phyloP scores from a whole-genome alignment of 129 eudicot genomes.

The Centella asiatica region DNA sequence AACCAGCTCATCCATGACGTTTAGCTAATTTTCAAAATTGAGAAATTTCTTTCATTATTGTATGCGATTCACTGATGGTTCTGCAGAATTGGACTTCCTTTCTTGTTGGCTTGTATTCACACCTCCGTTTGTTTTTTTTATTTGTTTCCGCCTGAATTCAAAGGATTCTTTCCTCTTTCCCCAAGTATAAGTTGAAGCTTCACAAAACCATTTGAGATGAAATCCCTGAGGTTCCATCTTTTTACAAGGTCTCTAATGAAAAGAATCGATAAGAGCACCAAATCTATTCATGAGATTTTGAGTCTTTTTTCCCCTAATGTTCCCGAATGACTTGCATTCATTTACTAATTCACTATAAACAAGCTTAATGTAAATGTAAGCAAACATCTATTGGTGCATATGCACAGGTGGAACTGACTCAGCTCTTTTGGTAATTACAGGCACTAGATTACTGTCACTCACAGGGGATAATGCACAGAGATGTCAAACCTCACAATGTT shows the following conservation, averaged over 20 bases:
- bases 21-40: no score
- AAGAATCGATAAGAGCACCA: no score
- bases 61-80: no score
- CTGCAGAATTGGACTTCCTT: no score
- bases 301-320: no score
- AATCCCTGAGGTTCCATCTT: background rate
- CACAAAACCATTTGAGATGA: background rate
- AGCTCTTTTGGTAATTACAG: conserved; percentile 28
- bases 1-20: no score
- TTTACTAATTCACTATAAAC: background rate
- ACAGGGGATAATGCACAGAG: conserved; percentile 98
- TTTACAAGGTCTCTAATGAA: background rate
- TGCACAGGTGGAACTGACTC: background rate
- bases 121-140: no score
- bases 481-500: conserved; percentile 97
- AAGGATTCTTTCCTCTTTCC: background rate
- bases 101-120: no score
- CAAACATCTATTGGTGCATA: background rate
- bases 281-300: no score
- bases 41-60: no score
- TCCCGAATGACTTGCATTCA: background rate
- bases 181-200: no score
- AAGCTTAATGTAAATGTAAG: background rate
- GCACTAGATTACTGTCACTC: conserved; percentile 98
- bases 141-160: no score